Percentiles rank a stretch among this genome's conserved stretches.
Evolutionary conservation across 2,329 filamentous ascomycete species (phyloP).

Genomic region (Alternaria panax): DNA sequence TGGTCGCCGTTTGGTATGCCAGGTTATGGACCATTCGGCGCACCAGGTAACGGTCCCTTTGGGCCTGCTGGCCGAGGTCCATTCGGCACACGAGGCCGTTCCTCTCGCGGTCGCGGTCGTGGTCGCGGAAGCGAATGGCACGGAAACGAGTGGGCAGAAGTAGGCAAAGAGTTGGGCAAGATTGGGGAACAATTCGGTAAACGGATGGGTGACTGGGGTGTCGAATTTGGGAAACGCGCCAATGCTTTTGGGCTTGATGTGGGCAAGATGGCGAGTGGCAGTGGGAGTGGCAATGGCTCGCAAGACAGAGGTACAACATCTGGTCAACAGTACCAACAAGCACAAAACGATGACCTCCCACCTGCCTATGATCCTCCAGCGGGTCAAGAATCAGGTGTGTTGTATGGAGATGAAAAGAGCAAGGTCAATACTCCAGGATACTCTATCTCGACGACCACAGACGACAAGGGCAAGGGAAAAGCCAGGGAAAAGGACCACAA

Average conservation of each 20-base stretch:
- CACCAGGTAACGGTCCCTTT: conserved; percentile 18
- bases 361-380: conserved; percentile 22
- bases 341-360: conserved; percentile 22
- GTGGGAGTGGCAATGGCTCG: conserved; percentile 7
- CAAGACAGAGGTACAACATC: background rate
- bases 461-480: conserved; percentile 10
- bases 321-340: background rate
- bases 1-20: conserved; percentile 28
- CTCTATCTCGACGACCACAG: background rate
- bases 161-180: conserved; percentile 18
- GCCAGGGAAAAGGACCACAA: background rate
- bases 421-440: conserved; percentile 3
- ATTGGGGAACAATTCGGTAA: conserved; percentile 47
- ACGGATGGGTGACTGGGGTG: conserved; percentile 38
- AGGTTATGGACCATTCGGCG: conserved; percentile 16
- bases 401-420: conserved; percentile 10
- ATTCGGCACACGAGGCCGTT: conserved; percentile 5
- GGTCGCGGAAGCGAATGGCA: conserved; percentile 1
- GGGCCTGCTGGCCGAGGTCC: conserved; percentile 15
- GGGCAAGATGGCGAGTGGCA: conserved; percentile 15
- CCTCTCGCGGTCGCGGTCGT: conserved; percentile 2
- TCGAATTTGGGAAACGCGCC: conserved; percentile 39
- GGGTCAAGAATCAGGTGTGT: conserved; percentile 31
- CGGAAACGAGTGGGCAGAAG: conserved; percentile 17
- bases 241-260: conserved; percentile 31